Conservation (phyloP, 148 eudicot genomes). For the Camellia sinensis region DNA sequence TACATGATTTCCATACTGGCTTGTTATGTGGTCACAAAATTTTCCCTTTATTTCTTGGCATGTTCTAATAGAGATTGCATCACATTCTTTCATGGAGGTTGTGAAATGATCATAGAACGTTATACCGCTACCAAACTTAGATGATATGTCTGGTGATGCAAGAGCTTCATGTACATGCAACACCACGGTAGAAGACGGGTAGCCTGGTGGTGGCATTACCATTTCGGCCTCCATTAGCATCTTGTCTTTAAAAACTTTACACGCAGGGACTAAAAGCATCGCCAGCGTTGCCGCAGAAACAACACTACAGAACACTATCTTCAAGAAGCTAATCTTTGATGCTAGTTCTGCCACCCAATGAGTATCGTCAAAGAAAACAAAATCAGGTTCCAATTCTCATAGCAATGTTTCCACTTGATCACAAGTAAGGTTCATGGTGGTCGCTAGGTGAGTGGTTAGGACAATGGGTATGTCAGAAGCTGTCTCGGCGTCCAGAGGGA, state of each 20-base stretch:
- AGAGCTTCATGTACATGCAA: constrained; percentile 34
- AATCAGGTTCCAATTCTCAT: constrained; percentile 22
- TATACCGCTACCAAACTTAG: constrained; percentile 43
- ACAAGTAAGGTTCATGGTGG: constrained; percentile 47
- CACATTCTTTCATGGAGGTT: constrained; percentile 28
- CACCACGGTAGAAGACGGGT: constrained; percentile 51
- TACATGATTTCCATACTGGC: constrained; percentile 35
- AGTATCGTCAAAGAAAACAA: constrained; percentile 49
- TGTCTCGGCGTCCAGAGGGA: constrained; percentile 50
- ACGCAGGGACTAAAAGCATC: constrained; percentile 29
- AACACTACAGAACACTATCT: constrained; percentile 42
- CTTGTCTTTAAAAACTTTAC: constrained; percentile 15
- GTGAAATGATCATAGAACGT: constrained; percentile 41
- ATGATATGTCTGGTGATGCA: constrained; percentile 25
- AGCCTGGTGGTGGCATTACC: constrained; percentile 41
- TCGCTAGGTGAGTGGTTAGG: constrained; percentile 36
- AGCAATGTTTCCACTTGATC: constrained; percentile 31
- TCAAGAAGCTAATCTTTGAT: constrained; percentile 29
- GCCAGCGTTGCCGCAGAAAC: constrained; percentile 54
- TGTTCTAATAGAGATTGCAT: constrained; percentile 53
- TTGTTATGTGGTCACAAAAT: constrained; percentile 43
- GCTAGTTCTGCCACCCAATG: constrained; percentile 50
- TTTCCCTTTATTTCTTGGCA: constrained; percentile 51
- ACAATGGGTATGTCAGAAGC: constrained; percentile 61
- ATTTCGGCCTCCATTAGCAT: constrained; percentile 32